These are phyloP conservation scores for Blastocystis hominis DNA, from an alignment of 352 stramenopile genomes.

Conservation along the genomic window DNA sequence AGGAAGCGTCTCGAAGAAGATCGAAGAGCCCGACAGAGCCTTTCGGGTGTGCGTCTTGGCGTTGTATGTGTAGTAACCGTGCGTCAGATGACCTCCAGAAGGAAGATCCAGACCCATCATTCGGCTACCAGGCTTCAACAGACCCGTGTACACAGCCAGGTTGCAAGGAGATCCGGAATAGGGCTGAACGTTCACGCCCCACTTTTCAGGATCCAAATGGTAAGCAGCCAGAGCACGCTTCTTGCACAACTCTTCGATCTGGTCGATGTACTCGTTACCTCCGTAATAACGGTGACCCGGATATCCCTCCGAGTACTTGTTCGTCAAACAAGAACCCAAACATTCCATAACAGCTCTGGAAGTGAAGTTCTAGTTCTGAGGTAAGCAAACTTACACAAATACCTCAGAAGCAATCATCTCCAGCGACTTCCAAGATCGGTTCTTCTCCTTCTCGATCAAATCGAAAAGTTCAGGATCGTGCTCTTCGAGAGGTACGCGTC, in stretches of 20 bases:
- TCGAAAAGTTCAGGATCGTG: conserved; percentile 93
- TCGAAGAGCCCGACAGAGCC: conserved; percentile 93
- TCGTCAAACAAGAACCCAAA: too few relatives aligned
- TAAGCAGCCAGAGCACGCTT: conserved; percentile 83
- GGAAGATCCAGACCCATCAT: conserved; percentile 98
- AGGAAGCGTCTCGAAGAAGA: conserved; percentile 96
- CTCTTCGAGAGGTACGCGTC: conserved; percentile 71
- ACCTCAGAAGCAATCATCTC: conserved; percentile 69
- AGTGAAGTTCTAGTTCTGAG: conserved; percentile 80
- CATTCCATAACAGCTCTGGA: too few relatives aligned
- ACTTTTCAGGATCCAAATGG: conserved; percentile 79
- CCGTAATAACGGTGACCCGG: too few relatives aligned
- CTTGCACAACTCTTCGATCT: conserved; percentile 80
- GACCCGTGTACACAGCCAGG: conserved; percentile 94
- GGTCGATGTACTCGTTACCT: conserved; percentile 76
- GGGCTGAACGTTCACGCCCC: conserved; percentile 96
- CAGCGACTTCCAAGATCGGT: conserved; percentile 87
- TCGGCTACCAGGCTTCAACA: conserved; percentile 90
- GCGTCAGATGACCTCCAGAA: conserved; percentile 91
- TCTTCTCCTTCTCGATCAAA: conserved; percentile 94
- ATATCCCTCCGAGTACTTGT: too few relatives aligned
- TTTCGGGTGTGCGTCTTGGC: conserved; percentile 90
- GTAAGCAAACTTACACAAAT: conserved; percentile 1
- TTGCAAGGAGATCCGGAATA: conserved; percentile 85
- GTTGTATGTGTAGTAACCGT: conserved; percentile 90